Conservation (phyloP, 2,329 filamentous ascomycete genomes). For the Domatiomyces globalis region DNA sequence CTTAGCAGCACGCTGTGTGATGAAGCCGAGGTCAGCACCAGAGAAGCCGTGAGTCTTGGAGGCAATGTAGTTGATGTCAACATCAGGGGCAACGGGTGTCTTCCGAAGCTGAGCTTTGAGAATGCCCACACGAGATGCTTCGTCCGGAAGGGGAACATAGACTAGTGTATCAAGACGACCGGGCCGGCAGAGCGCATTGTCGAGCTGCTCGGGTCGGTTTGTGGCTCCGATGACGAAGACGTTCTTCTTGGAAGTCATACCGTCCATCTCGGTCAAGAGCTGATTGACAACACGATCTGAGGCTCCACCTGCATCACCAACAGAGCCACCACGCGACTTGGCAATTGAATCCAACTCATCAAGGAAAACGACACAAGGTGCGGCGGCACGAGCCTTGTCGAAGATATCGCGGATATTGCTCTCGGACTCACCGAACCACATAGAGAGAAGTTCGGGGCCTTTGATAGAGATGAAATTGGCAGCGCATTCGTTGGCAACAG, state of each 20-base stretch:
- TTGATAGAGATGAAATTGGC: constrained; percentile 99
- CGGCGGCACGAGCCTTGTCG: constrained; percentile 96
- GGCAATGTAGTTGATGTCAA: constrained; percentile 83
- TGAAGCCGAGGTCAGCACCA: constrained; percentile 97
- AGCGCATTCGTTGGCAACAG: constrained; percentile 95
- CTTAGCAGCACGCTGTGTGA: constrained; percentile 97
- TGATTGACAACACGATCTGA: constrained; percentile 99
- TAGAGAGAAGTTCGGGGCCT: constrained; percentile 92
- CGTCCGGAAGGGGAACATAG: constrained; percentile 92
- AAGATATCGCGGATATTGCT: constrained; percentile 99
- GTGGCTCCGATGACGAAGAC: constrained; percentile 99
- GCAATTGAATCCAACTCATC: constrained; percentile 98
- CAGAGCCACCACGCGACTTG: constrained; percentile 94
- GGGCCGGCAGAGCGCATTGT: constrained; percentile 93
- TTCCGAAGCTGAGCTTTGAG: constrained; percentile 95
- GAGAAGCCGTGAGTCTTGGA: constrained; percentile 98
- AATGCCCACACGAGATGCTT: constrained; percentile 76
- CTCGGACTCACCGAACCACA: constrained; percentile 99
- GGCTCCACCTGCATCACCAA: constrained; percentile 91
- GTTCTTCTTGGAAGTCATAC: constrained; percentile 99
- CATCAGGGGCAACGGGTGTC: constrained; percentile 77
- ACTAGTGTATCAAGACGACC: constrained; percentile 97
- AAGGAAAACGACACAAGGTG: constrained; percentile 96
- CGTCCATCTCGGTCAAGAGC: constrained; percentile 98
- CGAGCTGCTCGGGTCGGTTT: constrained; percentile 96